Base-by-base conservation (phyloP, 768 basidiomycete genomes). In the Pleurotus citrinopileatus region DNA sequence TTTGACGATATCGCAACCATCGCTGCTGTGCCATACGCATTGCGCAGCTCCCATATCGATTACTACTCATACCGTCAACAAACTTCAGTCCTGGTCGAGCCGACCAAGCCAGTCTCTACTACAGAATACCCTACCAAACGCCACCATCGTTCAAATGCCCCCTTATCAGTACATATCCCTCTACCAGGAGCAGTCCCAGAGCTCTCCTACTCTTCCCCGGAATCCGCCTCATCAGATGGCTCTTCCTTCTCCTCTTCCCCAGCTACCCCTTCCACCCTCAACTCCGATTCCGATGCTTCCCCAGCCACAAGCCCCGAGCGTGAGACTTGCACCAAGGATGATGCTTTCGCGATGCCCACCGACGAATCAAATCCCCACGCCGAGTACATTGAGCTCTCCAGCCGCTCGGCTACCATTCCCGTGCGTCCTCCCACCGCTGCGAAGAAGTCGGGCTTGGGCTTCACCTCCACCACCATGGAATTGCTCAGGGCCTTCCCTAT, bases 401-500 rank as follows among this genome's bases (percentile, higher is more conserved):
- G 47, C 62, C 10, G 22, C 45, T 59, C 59, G 40, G 19, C 48
- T 51, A 51, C 48, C 48, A 51, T 51, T 37, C 48, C 48, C 34
- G 34, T 51, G 17, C 48, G 48, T 34, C 61, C 57, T 32, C 57
- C 55, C 40, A 25, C 52, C 4, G 23, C 61, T 4, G 67, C 69
- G 22, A 68, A 54, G 37, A 55, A 67, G 13, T 62, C 68, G n/a
- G 48, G 48, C 34, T 51, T 51, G 48, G 48, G 27, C 65, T 74
- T 17, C 70, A 72, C 5, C 65, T 72, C 40, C 63, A 51, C 70
- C 28, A 73, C 72, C 12, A 60, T 74, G 60, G 79, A 81, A 1
- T 58, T 81, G 2, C 69, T 81, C 23, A 69, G 73, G 45, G 67
- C 78, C 13, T 82, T 82, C 46, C 79, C 80, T 23, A 61, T 81